Evolutionary conservation across 2,329 filamentous ascomycete genomes (phyloP).

Genomic region (Aspergillus novofumigatus): DNA sequence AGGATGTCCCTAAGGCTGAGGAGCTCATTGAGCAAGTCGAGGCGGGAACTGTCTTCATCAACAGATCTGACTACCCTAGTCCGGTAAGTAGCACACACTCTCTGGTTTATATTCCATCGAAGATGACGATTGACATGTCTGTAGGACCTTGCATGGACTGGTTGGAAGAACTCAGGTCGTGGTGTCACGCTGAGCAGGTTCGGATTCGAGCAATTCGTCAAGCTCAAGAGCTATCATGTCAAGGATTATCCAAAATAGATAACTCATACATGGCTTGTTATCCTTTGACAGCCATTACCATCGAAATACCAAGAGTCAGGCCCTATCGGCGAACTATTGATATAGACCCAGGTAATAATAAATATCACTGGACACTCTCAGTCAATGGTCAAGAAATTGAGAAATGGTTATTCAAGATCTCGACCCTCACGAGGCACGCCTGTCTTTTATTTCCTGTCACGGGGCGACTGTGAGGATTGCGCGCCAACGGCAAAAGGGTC

Average conservation of each 20-base stretch:
- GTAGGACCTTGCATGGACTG: slow-evolving; percentile 90
- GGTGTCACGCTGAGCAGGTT: slow-evolving; percentile 85
- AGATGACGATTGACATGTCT: neutral
- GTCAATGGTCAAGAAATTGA: neutral
- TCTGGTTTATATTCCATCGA: neutral
- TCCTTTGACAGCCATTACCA: neutral
- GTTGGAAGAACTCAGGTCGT: slow-evolving; percentile 95
- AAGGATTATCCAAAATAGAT: slow-evolving; percentile 65
- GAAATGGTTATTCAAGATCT: neutral
- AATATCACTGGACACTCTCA: neutral
- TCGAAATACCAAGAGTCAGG: neutral
- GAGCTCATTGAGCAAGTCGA: slow-evolving; percentile 76
- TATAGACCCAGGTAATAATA: neutral
- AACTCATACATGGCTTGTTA: neutral
- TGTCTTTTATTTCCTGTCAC: neutral
- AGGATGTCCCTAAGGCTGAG: slow-evolving; percentile 71
- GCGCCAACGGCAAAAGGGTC: too few relatives aligned
- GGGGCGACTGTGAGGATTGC: neutral
- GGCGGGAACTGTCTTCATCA: slow-evolving; percentile 93
- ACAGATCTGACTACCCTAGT: slow-evolving; percentile 86
- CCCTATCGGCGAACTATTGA: neutral
- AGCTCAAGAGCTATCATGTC: slow-evolving; percentile 91
- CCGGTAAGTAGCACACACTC: slow-evolving; percentile 60
- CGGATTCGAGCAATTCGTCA: slow-evolving; percentile 93
- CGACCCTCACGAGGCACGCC: neutral